Conservation (phyloP, 2,329 filamentous ascomycete species). For the Clonostachys rosea region DNA sequence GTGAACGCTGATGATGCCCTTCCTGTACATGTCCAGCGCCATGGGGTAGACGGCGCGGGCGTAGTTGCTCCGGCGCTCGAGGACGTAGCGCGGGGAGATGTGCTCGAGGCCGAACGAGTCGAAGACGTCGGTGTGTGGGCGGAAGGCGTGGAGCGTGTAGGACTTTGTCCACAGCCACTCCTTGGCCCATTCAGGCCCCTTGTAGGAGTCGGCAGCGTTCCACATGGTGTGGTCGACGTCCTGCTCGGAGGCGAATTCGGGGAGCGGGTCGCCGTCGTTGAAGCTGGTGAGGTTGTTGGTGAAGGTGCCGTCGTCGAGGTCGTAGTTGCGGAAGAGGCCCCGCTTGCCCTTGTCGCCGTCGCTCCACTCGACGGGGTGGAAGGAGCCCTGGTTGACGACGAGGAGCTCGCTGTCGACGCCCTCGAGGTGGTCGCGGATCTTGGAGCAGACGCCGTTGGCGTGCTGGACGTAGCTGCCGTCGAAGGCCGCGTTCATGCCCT, state of each 20-base stretch:
- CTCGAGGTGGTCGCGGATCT: slow-evolving; percentile 31
- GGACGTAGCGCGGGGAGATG: slow-evolving; percentile 12
- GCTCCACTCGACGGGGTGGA: slow-evolving; percentile 12
- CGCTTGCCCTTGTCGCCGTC: slow-evolving; percentile 4
- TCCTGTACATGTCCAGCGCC: slow-evolving; percentile 8
- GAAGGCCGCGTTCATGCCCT: slow-evolving; percentile 16
- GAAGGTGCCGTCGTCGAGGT: slow-evolving; percentile 6
- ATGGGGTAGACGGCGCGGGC: slow-evolving; percentile 11
- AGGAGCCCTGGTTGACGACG: slow-evolving; percentile 13
- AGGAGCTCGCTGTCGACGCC: slow-evolving; percentile 14
- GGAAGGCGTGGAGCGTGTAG: slow-evolving; percentile 14
- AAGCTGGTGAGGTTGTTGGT: slow-evolving; percentile 1
- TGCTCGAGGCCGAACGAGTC: slow-evolving; percentile 2
- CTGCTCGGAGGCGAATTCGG: slow-evolving; percentile 2
- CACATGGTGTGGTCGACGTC: slow-evolving; percentile 3
- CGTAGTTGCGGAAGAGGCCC: neutral
- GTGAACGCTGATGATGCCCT: slow-evolving; percentile 2
- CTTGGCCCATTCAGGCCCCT: neutral
- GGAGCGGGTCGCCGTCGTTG: neutral
- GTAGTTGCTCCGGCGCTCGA: slow-evolving; percentile 14
- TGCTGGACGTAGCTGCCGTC: slow-evolving; percentile 18
- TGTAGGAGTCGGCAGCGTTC: slow-evolving; percentile 9
- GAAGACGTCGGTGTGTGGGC: slow-evolving; percentile 1
- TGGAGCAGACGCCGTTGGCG: slow-evolving; percentile 14
- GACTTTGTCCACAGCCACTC: neutral